Conservation (phyloP, 257 asterid genomes). For the Eustoma russellianum region DNA sequence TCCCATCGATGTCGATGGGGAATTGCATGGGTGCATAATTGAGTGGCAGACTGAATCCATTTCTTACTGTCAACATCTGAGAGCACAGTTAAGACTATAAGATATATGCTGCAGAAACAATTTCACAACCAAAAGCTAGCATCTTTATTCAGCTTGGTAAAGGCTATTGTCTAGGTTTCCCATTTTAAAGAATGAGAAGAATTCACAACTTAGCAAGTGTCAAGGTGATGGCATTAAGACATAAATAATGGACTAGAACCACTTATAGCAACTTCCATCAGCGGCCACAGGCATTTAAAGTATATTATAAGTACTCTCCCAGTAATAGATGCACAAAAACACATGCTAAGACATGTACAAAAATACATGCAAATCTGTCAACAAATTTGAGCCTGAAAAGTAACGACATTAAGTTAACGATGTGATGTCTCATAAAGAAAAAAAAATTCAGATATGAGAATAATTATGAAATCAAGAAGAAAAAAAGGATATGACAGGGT, state of each 20-base stretch:
- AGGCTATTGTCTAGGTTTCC: not conserved
- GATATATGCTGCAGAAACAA: not conserved
- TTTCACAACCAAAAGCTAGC: not conserved
- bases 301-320: no score
- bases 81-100: conserved; percentile 1
- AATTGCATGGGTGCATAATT: conserved; percentile 40
- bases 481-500: no score
- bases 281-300: no score
- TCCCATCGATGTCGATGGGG: conserved; percentile 42
- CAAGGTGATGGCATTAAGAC: not conserved
- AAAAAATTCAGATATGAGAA: not conserved
- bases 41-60: conserved; percentile 68
- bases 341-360: no score
- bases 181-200: not conserved
- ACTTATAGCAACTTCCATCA: no score
- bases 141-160: not conserved
- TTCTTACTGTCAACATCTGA: conserved; percentile 91
- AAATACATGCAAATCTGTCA: no score
- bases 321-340: no score
- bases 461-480: no score
- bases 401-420: no score
- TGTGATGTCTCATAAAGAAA: no score
- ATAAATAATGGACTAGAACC: no score
- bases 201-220: not conserved
- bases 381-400: no score